Conservation (phyloP, 78 protist species). For the Neovahlkampfia damariscottae region DNA sequence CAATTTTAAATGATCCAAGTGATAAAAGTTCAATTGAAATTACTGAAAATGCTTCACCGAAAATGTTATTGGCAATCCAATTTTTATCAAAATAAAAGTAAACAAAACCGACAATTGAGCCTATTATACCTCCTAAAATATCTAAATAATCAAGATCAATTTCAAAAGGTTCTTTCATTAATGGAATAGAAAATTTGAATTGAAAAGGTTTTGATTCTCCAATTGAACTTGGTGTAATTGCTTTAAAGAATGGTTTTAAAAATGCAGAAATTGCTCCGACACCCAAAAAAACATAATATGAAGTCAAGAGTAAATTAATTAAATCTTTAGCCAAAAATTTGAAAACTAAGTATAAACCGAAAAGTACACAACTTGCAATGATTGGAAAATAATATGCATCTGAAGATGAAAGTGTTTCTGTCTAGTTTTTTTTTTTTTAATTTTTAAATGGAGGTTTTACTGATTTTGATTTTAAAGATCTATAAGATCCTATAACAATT, state of each 20-base stretch:
- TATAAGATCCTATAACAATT: not conserved
- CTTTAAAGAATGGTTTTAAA: not conserved
- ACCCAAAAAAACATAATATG: slow-evolving; percentile 40
- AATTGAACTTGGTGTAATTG: not conserved
- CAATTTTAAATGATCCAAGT: slow-evolving; percentile 27
- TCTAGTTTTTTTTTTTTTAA: not conserved
- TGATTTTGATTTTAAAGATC: not conserved
- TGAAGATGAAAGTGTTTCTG: not conserved
- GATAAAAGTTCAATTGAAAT: slow-evolving; percentile 28
- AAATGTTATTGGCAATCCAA: slow-evolving; percentile 74
- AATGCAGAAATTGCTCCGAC: slow-evolving; percentile 26
- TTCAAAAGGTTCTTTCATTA: not conserved
- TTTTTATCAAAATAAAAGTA: slow-evolving; percentile 51
- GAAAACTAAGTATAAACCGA: slow-evolving; percentile 45
- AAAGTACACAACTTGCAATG: slow-evolving; percentile 38
- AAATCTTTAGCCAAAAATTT: slow-evolving; percentile 43
- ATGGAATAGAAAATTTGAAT: not conserved
- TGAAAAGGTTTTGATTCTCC: not conserved
- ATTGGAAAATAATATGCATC: slow-evolving; percentile 74
- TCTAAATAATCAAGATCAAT: not conserved
- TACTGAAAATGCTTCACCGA: slow-evolving; percentile 56
- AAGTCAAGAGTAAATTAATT: slow-evolving; percentile 31
- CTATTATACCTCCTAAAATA: not conserved
- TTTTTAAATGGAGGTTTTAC: not conserved
- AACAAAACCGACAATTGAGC: not conserved